Base-by-base conservation (phyloP, 176 grass and related monocot species). In the Poa pratensis region DNA sequence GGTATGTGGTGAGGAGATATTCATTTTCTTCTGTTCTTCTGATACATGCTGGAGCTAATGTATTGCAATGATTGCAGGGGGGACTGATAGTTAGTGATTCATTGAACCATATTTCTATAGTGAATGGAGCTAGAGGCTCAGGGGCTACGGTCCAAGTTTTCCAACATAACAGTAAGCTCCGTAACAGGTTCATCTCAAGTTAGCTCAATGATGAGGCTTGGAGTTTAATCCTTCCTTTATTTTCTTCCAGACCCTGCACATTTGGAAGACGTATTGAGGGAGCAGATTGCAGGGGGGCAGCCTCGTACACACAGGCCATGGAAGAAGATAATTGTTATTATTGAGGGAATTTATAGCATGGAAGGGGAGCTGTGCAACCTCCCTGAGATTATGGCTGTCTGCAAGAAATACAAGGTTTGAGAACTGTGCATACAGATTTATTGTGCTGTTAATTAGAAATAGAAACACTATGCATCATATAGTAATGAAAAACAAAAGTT, bases 301-400 rank as follows among this genome's bases (percentile, higher is more conserved):
- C 95, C 95, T 83, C 87, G 87, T 39, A 98, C 95, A 28, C 93
- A 95, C 84, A 90, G 93, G 69, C 93, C 93, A n/a, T 98, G 95
- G 95, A 95, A 98, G 67, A 98, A 98, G 80, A 93, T 95, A 63
- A 93, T 98, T 42, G 95, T 98, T 51, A 98, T 98, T 69, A 88
- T 98, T 19, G 95, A 95, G 80, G 95, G 93, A 80, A 98, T 95
- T 42, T 98, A 98, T 75, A 98, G 95, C 87, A 98, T 98, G 95
- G 91, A 98, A 88, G 95, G 95, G 55, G 95, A 95, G 71, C 81
- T 95, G 76, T 98, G 93, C 83, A 90, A 95, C 45, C 90, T 98
- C 23, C 95, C 91, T 82, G 95, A 90, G 78, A 93, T 98, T 53
- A 93, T 98, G 84, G 84, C 89, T 73, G 89, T 95, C 59, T 98